Base-by-base conservation (phyloP, 371 early-diverging fungal genomes). In the Apophysomyces trapeziformis region DNA sequence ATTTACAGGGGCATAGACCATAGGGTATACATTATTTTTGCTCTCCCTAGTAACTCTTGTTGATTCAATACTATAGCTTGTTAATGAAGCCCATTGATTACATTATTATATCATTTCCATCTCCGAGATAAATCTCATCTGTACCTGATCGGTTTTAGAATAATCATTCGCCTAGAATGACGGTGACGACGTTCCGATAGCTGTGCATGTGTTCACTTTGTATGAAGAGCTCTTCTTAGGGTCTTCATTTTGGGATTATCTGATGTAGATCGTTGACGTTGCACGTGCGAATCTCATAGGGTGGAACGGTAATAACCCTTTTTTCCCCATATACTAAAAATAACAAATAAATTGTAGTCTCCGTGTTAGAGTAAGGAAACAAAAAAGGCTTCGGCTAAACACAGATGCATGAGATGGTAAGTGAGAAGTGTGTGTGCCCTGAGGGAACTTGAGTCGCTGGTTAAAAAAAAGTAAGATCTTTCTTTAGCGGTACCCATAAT, bases 321-420 rank as follows among this genome's bases (percentile, higher is more conserved):
- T 26, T 50, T 21, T 50, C 54, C 54, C 54, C 54, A 50, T 16
- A 47, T 47, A 21, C 54, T 50, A 50, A 21, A 50, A 50, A 50
- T 50, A 50, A 50, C 54, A 50, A 26, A 50, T 50, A 21, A 50
- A 50, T 21, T 50, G 54, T 50, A 21, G 16, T 16, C 54, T 50
- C 54, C 54, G 54, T 35, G 54, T 21, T n/a, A 50, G 5, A 50
- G 54, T 21, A 7, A 50, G 21, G 21, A 26, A 26, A 26, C 0
- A 26, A 26, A 26, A 26, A 26, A 26, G 32, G 32, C 32, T 26
- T 50, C 21, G 54, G 21, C 21, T 50, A 50, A 50, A 50, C 54
- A 21, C 21, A 50, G 54, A 50, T 50, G 54, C 54, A 50, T 50
- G 21, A 50, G 54, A 50, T 9, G 54, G 54, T n/a, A 26, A 26